Base-by-base conservation (phyloP, 805 yeast species). In the Deakozyma indianensis region DNA sequence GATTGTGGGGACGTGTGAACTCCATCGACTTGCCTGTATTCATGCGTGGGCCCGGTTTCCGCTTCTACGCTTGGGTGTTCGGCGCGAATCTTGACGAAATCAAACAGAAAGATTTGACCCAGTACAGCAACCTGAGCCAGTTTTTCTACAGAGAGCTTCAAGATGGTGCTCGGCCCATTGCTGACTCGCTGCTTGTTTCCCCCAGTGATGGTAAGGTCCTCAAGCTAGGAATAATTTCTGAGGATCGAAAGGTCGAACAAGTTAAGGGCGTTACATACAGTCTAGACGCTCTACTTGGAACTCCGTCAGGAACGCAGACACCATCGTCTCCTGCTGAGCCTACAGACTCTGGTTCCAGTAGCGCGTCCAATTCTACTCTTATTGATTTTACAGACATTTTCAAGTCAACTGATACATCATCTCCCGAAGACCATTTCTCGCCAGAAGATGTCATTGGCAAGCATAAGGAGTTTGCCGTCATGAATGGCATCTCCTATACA, bases 181-280 rank as follows among this genome's bases (percentile, higher is more conserved):
- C 74, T 45, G 71, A 72, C 16, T 67, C 78, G 2, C 74, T 78
- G 45, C 63, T 92, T 43, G 92, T 80, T 5, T 80, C 92, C 28
- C 99, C 99, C 2, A 78, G 95, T 47, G 99, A 92, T 63, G 99
- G 99, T 21, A 80, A 75, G 51, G 81, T 92, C 16, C 67, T 92
- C 48, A 88, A 85, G 55, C 74, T 85, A 48, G 99, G 99, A 22
- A 68, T 75, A 24, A 76, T 84, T 35, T 73, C 81, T 53, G 95
- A 95, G 27, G 84, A 83, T 53, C 56, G 60, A 28, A 56, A 61
- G 28, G 86, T 92, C 49, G 97, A 92, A 62, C 97, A 90, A 62
- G 97, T 92, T 35, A 92, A 92, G 65, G 98, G 98, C 4, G 76
- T 92, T 77, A 85, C 94, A 1, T 92, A 92, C 61, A 80, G 94